Percentiles rank a stretch among this genome's conserved stretches.
Conservation (phyloP, 2,329 filamentous ascomycete genomes). For the Fusarium azukiicola region DNA sequence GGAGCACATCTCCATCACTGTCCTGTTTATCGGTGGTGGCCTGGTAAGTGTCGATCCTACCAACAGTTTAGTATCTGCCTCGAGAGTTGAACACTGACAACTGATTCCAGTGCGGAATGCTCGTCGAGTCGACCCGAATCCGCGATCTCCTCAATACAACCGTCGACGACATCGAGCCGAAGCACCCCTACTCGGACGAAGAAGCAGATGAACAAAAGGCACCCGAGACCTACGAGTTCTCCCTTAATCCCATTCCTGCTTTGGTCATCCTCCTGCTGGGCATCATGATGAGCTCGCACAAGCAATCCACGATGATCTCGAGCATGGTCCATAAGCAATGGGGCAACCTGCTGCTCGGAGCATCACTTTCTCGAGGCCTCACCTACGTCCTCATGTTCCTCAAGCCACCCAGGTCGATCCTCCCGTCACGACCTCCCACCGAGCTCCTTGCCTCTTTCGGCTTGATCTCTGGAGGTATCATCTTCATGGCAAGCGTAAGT, state of each 20-base stretch:
- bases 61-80: background rate
- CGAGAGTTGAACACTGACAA: conserved; percentile 50
- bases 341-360: conserved; percentile 91
- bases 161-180: conserved; percentile 61
- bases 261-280: conserved; percentile 93
- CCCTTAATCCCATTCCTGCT: conserved; percentile 93
- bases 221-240: conserved; percentile 86
- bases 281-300: conserved; percentile 97
- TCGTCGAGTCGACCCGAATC: conserved; percentile 88
- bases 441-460: conserved; percentile 95
- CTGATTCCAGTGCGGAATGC: conserved; percentile 85
- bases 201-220: conserved; percentile 72
- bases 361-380: conserved; percentile 87
- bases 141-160: conserved; percentile 83
- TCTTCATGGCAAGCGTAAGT: conserved; percentile 95
- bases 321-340: conserved; percentile 97
- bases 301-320: conserved; percentile 90
- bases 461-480: conserved; percentile 90
- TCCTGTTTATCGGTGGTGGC: conserved; percentile 96
- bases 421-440: conserved; percentile 92
- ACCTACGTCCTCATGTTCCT: conserved; percentile 92
- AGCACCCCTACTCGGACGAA: conserved; percentile 65
- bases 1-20: conserved; percentile 95
- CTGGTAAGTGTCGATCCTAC: conserved; percentile 76
- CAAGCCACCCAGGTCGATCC: conserved; percentile 88